phyloP scores from a whole-genome alignment of 306 rosid species.

The Begonia masoniana region DNA sequence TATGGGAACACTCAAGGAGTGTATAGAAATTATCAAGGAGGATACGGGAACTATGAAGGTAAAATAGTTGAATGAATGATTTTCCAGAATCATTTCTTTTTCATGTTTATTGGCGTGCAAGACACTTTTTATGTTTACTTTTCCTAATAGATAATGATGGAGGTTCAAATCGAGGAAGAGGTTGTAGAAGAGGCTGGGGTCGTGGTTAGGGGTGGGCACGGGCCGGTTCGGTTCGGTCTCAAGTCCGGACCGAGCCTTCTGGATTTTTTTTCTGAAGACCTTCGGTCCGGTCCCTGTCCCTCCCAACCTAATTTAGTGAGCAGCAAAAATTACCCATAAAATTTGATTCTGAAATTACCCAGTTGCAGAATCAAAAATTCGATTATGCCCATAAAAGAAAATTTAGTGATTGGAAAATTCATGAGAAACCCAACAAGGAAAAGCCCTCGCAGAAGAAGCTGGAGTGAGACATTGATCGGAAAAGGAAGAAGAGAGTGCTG shows the following conservation, averaged over 20 bases:
- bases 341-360: too few relatives aligned
- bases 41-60: constrained; percentile 6
- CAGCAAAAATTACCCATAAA: too few relatives aligned
- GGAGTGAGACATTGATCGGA: not conserved
- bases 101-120: not conserved
- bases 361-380: constrained; percentile 21
- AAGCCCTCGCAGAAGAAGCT: constrained; percentile 9
- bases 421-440: constrained; percentile 7
- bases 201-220: too few relatives aligned
- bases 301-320: too few relatives aligned
- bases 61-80: not conserved
- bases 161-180: too few relatives aligned
- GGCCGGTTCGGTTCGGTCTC: too few relatives aligned
- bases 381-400: constrained; percentile 17
- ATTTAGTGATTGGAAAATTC: constrained; percentile 13
- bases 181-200: too few relatives aligned
- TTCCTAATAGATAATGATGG: constrained; percentile 58
- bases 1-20: too few relatives aligned
- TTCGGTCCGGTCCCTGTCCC: too few relatives aligned
- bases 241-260: too few relatives aligned
- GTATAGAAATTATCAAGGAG: constrained; percentile 4
- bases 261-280: too few relatives aligned
- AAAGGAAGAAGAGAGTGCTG: not conserved
- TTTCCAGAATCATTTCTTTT: not conserved
- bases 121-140: not conserved